Conservation (phyloP, 192 early-diverging fungal genomes). For the Rhizophagus clarus region DNA sequence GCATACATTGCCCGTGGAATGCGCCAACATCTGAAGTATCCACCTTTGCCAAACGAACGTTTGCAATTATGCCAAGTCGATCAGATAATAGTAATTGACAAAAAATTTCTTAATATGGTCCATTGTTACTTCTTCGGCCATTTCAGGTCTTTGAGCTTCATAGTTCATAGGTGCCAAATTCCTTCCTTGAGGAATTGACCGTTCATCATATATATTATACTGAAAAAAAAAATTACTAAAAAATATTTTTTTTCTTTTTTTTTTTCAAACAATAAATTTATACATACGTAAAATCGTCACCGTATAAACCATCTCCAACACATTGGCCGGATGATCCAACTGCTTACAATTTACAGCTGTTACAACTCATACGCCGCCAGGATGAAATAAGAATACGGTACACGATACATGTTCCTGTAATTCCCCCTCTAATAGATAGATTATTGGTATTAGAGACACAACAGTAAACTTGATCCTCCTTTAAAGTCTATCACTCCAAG, state of each 20-base stretch:
- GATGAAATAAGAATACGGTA: conserved; percentile 65
- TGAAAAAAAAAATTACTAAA: conserved; percentile 23
- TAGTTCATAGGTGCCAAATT: conserved; percentile 58
- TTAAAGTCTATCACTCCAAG: conserved; percentile 55
- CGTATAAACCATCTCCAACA: conserved; percentile 85
- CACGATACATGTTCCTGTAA: conserved; percentile 47
- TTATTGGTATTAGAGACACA: conserved; percentile 43
- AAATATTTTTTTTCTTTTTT: no score
- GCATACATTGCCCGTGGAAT: conserved; percentile 49
- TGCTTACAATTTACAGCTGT: conserved; percentile 53
- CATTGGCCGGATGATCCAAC: conserved; percentile 58
- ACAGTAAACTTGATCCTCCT: conserved; percentile 54
- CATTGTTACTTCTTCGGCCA: conserved; percentile 47
- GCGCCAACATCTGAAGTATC: conserved; percentile 54
- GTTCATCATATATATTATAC: conserved; percentile 62
- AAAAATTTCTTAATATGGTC: conserved; percentile 60
- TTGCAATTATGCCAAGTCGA: conserved; percentile 69
- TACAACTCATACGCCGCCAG: conserved; percentile 62
- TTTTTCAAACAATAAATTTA: background rate
- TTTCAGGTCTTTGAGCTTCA: conserved; percentile 34
- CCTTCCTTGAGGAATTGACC: conserved; percentile 44
- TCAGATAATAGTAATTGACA: conserved; percentile 63
- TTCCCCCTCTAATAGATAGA: conserved; percentile 23
- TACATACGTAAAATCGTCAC: conserved; percentile 70
- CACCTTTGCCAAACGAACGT: conserved; percentile 65